phyloP scores from a whole-genome alignment of 140 eudicot genomes.

The Cichorium intybus region DNA sequence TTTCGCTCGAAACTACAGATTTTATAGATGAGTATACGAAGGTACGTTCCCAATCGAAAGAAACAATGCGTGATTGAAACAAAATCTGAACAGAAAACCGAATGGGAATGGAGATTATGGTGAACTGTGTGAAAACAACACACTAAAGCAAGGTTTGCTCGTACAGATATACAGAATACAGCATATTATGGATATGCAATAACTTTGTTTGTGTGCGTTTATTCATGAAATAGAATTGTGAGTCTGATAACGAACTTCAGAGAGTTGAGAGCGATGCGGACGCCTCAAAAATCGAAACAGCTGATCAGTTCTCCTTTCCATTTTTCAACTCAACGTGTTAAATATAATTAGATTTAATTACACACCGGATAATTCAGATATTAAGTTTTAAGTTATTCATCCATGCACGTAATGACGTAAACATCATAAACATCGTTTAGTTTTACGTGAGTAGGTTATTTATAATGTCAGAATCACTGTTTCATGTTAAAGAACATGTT shows the following conservation, averaged over 20 bases:
- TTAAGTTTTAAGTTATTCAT: neutral
- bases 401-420: neutral
- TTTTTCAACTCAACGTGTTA: neutral
- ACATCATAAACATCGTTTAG: neutral
- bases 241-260: constrained; percentile 2
- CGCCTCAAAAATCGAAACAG: constrained; percentile 17
- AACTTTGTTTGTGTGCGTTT: constrained; percentile 3
- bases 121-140: neutral
- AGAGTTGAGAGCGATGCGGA: constrained; percentile 13
- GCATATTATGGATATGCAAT: neutral
- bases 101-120: constrained; percentile 8
- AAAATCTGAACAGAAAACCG: constrained; percentile 10
- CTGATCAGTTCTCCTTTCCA: constrained; percentile 1
- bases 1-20: neutral
- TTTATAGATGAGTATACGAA: neutral
- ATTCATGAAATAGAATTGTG: constrained; percentile 1
- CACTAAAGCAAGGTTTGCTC: neutral
- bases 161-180: neutral
- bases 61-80: neutral
- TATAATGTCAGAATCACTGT: neutral
- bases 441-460: neutral
- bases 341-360: neutral
- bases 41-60: neutral
- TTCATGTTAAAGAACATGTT: neutral
- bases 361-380: neutral